phyloP scores from a whole-genome alignment of 2,329 filamentous ascomycete species.

The Venturia effusa region DNA sequence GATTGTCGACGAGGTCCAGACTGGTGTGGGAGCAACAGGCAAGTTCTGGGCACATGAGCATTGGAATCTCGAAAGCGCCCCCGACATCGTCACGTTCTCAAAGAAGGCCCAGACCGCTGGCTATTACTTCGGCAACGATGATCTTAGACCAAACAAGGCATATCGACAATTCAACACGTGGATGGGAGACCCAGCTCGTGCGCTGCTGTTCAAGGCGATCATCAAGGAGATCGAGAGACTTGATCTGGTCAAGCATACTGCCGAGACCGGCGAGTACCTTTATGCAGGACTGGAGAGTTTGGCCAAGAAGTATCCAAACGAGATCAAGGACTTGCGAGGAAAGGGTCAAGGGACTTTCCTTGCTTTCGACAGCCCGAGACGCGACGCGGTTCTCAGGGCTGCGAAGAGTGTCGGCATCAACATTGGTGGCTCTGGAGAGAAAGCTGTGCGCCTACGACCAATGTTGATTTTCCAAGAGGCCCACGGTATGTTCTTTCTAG shows the following conservation, averaged over 20 bases:
- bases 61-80: slow-evolving; percentile 70
- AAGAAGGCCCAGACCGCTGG: slow-evolving; percentile 93
- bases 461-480: slow-evolving; percentile 91
- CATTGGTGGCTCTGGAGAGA: slow-evolving; percentile 70
- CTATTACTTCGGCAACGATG: slow-evolving; percentile 78
- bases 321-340: slow-evolving; percentile 75
- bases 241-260: slow-evolving; percentile 70
- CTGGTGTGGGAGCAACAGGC: slow-evolving; percentile 81
- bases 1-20: slow-evolving; percentile 93
- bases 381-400: slow-evolving; percentile 68
- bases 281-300: slow-evolving; percentile 59
- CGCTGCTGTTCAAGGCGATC: slow-evolving; percentile 77
- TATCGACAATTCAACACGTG: slow-evolving; percentile 97
- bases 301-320: slow-evolving; percentile 57
- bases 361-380: slow-evolving; percentile 73
- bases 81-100: slow-evolving; percentile 89
- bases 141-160: slow-evolving; percentile 77
- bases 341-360: slow-evolving; percentile 88
- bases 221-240: slow-evolving; percentile 67
- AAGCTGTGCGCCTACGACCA: slow-evolving; percentile 68
- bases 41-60: slow-evolving; percentile 97
- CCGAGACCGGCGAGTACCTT: slow-evolving; percentile 67
- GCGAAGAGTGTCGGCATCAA: slow-evolving; percentile 77
- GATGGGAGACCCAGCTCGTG: slow-evolving; percentile 87
- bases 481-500: slow-evolving; percentile 46